Conservation (phyloP, 2,329 filamentous ascomycete genomes). For the Arthrinium puccinioides region DNA sequence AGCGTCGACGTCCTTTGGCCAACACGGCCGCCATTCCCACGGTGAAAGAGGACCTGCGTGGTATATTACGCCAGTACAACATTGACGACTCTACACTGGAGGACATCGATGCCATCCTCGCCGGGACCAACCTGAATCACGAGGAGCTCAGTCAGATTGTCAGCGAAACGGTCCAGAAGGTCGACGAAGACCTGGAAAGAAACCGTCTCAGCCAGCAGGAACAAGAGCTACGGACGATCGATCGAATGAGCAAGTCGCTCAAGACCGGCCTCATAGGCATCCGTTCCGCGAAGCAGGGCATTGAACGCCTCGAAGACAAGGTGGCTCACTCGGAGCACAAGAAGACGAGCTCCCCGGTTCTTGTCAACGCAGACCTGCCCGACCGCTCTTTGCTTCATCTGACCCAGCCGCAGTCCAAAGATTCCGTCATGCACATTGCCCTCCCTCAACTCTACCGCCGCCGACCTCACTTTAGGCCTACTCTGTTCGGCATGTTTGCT, state of each 20-base stretch:
- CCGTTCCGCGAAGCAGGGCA: conserved; percentile 48
- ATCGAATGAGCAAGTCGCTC: conserved; percentile 46
- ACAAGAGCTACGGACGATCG: conserved; percentile 35
- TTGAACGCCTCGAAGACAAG: conserved; percentile 48
- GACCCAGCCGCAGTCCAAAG: conserved; percentile 5
- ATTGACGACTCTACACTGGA: conserved; percentile 55
- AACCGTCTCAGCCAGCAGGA: conserved; percentile 21
- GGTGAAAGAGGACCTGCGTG: conserved; percentile 47
- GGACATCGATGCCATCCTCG: conserved; percentile 45
- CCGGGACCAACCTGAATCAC: conserved; percentile 25
- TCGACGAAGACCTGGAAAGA: conserved; percentile 14
- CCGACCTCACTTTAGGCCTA: conserved; percentile 37
- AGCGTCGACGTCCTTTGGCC: conserved; percentile 35
- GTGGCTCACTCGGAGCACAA: conserved; percentile 33
- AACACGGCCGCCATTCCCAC: conserved; percentile 48
- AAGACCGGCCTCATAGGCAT: conserved; percentile 44
- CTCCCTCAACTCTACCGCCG: conserved; percentile 39
- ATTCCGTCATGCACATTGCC: conserved; percentile 33
- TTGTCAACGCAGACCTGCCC: conserved; percentile 1
- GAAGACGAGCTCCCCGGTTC: conserved; percentile 6
- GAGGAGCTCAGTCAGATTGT: conserved; percentile 19
- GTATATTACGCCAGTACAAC: conserved; percentile 44
- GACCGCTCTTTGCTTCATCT: conserved; percentile 2
- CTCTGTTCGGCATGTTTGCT: conserved; percentile 38
- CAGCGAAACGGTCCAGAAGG: conserved; percentile 15